phyloP scores from a whole-genome alignment of 371 early-diverging fungal genomes.

The Fennellomyces sp. region DNA sequence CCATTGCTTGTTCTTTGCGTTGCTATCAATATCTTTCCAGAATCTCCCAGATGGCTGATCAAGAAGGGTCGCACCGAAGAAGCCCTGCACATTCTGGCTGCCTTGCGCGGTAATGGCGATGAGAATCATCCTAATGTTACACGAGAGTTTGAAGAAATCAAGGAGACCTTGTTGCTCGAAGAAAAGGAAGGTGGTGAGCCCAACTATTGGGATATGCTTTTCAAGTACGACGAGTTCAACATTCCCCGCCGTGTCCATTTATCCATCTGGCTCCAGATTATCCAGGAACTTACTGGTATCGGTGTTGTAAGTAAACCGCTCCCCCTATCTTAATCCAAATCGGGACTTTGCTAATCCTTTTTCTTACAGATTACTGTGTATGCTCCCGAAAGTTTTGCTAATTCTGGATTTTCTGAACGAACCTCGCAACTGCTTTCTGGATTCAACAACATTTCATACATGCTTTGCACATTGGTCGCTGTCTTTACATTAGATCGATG shows the following conservation, averaged over 20 bases:
- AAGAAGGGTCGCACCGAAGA: slow-evolving; percentile 37
- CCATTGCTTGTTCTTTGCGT: slow-evolving; percentile 30
- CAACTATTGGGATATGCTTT: slow-evolving; percentile 38
- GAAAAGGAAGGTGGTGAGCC: slow-evolving; percentile 37
- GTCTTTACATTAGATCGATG: slow-evolving; percentile 41
- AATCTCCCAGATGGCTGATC: slow-evolving; percentile 36
- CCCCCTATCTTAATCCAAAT: slow-evolving; percentile 4
- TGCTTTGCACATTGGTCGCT: slow-evolving; percentile 39
- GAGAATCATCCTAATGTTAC: slow-evolving; percentile 33
- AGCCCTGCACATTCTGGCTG: slow-evolving; percentile 37
- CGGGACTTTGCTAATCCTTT: too few species aligned
- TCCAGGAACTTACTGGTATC: slow-evolving; percentile 46
- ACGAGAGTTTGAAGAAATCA: slow-evolving; percentile 35
- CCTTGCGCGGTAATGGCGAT: slow-evolving; percentile 41
- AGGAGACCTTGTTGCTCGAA: slow-evolving; percentile 24
- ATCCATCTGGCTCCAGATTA: slow-evolving; percentile 44
- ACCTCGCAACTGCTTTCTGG: slow-evolving; percentile 43
- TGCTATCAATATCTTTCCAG: slow-evolving; percentile 36
- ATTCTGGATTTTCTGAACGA: slow-evolving; percentile 31
- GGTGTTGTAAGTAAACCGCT: slow-evolving; percentile 32
- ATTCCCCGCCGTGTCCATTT: slow-evolving; percentile 47
- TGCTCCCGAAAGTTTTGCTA: slow-evolving; percentile 36
- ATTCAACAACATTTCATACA: slow-evolving; percentile 38
- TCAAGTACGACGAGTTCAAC: slow-evolving; percentile 35
- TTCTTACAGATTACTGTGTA: slow-evolving; percentile 37